These are phyloP conservation scores for Penicillium occitanis DNA, from an alignment of 2,329 filamentous ascomycete species.

Conservation along the genomic window DNA sequence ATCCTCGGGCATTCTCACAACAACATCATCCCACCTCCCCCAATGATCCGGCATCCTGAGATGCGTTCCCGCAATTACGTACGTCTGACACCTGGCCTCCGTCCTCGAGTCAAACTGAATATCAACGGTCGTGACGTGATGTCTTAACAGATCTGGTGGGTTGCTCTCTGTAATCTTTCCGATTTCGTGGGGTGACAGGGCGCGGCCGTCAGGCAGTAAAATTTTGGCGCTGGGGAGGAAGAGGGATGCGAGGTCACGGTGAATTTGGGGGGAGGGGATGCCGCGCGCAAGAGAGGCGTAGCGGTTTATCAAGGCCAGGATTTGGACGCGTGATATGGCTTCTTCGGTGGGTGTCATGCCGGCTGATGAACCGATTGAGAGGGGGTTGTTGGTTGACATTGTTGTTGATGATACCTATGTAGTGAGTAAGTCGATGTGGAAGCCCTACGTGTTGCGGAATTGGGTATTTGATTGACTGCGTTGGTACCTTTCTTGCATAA, in stretches of 20 bases:
- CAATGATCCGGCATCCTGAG: slow-evolving; percentile 9
- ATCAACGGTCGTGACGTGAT: neutral
- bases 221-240: neutral
- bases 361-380: neutral
- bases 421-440: too few species aligned
- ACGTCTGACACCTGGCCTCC: neutral
- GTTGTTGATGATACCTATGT: too few species aligned
- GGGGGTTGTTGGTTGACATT: neutral
- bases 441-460: too few species aligned
- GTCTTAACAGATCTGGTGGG: neutral
- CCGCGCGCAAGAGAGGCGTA: neutral
- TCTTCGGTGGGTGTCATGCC: neutral
- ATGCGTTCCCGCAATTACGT: slow-evolving; percentile 9
- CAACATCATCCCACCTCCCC: slow-evolving; percentile 4
- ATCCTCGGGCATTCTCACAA: neutral
- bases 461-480: too few species aligned
- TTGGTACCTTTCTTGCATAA: too few species aligned
- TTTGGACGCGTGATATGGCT: neutral
- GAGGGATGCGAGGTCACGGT: neutral
- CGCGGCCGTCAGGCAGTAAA: neutral
- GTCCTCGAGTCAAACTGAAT: neutral
- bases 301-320: neutral
- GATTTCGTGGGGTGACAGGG: neutral
- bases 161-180: neutral
- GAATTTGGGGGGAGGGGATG: neutral